Base-by-base conservation (phyloP, 2,329 filamentous ascomycete species). In the Fusarium sp. region DNA sequence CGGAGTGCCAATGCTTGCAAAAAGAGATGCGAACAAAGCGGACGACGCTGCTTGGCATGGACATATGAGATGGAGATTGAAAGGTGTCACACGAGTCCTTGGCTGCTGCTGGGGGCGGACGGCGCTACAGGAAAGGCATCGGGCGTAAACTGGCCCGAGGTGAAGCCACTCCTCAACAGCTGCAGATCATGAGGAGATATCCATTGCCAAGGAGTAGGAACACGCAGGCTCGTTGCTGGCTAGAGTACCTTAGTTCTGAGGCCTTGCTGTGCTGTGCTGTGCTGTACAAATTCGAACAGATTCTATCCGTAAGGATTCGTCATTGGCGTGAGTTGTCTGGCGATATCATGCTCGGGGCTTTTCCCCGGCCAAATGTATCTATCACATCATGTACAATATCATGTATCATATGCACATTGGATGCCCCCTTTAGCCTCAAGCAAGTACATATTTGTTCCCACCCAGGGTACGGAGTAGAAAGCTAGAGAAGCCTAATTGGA, bases 41-140 rank as follows among this genome's bases (percentile, higher is more conserved):
- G 74, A n/a, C 72, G 69, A 27, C 73, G 74, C 59, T 87, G 85
- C 62, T 74, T 87, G 53, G 84, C 85, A 23, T 87, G 85, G 85
- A 81, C 80, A 25, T 86, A 81, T 76, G 80, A 85, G 33, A 75
- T 77, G 48, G 70, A 67, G 27, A 74, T 65, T 21, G 72, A 76
- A 66, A 70, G 75, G 58, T 87, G 85, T 73, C 77, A 80, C 63
- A 77, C 76, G 47, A 83, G 81, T 36, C 83, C 84, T 21, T 87
- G 84, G 85, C 74, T 85, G 51, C 79, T 85, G 37, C 73, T 85
- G 4, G 84, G 84, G 20, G 67, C 68, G 5, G 60, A 66, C 23
- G 69, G 57, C 45, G 74, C 70, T 46, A 67, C 59, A 51, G 67
- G 55, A 33, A 74, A 73, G 51, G 60, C 72, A 39, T 77, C 78